Evolutionary conservation across 345 rosid species (phyloP).

Genomic region (Carallia brachiata): DNA sequence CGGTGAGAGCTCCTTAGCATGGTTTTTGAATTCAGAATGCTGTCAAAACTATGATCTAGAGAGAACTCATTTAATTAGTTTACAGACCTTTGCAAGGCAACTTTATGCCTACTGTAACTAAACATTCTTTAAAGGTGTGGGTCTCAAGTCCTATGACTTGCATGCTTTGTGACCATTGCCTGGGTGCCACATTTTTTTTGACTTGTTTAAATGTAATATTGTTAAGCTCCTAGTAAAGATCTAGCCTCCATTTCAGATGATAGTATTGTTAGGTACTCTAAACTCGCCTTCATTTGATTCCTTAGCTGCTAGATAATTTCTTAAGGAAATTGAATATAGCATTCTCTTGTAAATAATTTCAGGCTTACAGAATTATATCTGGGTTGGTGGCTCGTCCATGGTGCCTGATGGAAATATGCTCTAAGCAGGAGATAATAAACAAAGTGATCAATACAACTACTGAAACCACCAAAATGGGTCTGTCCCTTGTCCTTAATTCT

Average conservation of each 20-base stretch:
- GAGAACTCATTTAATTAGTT: not conserved
- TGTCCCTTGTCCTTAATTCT: not conserved
- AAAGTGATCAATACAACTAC: conserved; percentile 56
- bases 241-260: not conserved
- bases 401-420: conserved; percentile 79
- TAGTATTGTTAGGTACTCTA: not conserved
- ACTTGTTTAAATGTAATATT: not conserved
- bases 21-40: conserved; percentile 9
- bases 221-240: not conserved
- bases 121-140: too few species aligned
- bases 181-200: not conserved
- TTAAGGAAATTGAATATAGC: conserved; percentile 1
- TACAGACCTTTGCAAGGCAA: too few species aligned
- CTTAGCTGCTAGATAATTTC: conserved; percentile 1
- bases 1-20: conserved; percentile 43
- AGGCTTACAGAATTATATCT: conserved; percentile 71
- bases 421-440: conserved; percentile 69
- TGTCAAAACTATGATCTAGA: not conserved
- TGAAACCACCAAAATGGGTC: conserved; percentile 81
- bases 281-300: not conserved
- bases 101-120: too few species aligned
- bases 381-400: conserved; percentile 80
- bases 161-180: too few species aligned
- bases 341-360: conserved; percentile 29
- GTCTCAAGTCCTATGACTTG: too few species aligned